Evolutionary conservation across 345 rosid species (phyloP), one percentile per base, ranked within the genome.

Genomic region (Camelina sativa): DNA sequence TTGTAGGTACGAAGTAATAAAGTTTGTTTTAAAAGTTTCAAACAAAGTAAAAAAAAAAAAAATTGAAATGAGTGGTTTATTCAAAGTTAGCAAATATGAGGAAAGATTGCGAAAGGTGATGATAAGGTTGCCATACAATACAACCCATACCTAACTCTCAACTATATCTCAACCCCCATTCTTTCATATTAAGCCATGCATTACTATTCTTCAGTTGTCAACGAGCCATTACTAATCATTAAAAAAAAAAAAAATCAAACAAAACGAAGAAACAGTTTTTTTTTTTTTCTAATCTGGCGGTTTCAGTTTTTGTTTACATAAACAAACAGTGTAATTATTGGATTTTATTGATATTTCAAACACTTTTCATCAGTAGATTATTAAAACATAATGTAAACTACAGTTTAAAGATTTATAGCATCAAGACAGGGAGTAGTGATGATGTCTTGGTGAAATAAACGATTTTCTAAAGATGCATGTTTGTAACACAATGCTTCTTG

Each of bases 111-210:
- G 30, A 28, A 28, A 28, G 30, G 30, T 28, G 30, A 28, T 28
- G 30, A 28, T 34, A 69, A 41, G 66, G 48, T 40, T 22, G 34
- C 28, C 16, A 48, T 47, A 40, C 28, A 15, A 35, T 43, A 35
- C 10, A 56, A 8, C 44, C 56, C 60, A 48, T 34, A 71, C 67
- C 75, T 71, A 71, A 48, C 75, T 60, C 59, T 25, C 75, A 71
- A 48, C 75, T 16, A 60, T 34, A 60, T 59, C 75, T 50, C 67
- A 71, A 60, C 58, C 50, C 22, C 59, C 75, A 48, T 35, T 44
- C 65, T 58, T 70, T 70, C 65, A 47, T 59, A 22, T 9, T 30
- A 58, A 48, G 5, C 38, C 59, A 35, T 28, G 30, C 30, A 28
- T 48, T 71, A 60, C 16, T 59, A 20, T 44, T 8, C 3, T 54